Base-by-base conservation (phyloP, 1,284 basidiomycete genomes). In the Agroathelia rolfsii region DNA sequence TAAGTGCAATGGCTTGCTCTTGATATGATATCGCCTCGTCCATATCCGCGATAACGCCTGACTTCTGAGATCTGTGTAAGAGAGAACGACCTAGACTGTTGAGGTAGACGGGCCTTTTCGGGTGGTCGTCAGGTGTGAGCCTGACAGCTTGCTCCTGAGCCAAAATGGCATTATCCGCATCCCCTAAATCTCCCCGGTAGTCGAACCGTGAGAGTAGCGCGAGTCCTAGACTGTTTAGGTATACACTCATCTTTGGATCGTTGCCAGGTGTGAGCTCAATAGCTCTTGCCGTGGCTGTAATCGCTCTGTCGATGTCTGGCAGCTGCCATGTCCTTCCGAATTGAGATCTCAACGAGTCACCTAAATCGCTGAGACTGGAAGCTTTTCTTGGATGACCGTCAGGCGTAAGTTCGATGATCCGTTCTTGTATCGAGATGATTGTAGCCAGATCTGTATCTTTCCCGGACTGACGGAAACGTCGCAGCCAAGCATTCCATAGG, bases 61-160 rank as follows among this genome's bases (percentile, higher is more conserved):
- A 29, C 11, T 26, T 28, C 22, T 34, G 21, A 25, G 42, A 42
- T 9, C 38, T 28, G n/a, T 9, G n/a, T 10, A 26, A 18, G 25
- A 24, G 13, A 9, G 35, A 16, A 20, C 11, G 23, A 5, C 34
- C 41, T 16, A 42, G 41, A 14, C 26, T 35, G 24, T 29, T 37
- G 10, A 44, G 21, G 31, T 26, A 24, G 22, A 6, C 17, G 4
- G 34, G 12, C 18, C 27, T 42, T 25, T 30, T 11, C n/a, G 35
- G 18, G 15, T 38, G 15, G 19, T 18, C 25, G 13, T 33, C 37
- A 17, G 32, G 38, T 32, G 37, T 50, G 13, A 14, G 9, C 5
- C 32, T 23, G 17, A 24, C 37, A 3, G 50, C 45, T 5, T 36
- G 13, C n/a, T 46, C 43, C 35, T 28, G 34, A 14, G 34, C 7